Evolutionary conservation across 805 yeast species (phyloP).

Genomic region (Candida namnaoensis): DNA sequence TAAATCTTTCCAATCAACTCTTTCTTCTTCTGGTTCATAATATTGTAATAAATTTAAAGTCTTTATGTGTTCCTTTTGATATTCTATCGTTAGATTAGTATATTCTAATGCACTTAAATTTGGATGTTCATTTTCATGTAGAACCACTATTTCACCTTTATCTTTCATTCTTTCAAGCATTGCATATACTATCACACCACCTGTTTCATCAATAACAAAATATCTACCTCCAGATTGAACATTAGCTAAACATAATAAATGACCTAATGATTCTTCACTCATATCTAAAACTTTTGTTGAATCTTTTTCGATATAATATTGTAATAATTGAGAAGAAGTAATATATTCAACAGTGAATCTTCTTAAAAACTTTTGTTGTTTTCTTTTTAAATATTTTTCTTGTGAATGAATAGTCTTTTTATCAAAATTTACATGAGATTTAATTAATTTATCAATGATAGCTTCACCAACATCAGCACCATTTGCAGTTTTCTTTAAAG

Average conservation of each 20-base stretch:
- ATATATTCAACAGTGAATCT: constrained; percentile 76
- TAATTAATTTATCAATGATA: constrained; percentile 74
- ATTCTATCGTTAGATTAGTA: constrained; percentile 51
- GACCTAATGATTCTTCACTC: constrained; percentile 78
- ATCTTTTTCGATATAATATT: constrained; percentile 68
- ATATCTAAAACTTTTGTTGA: constrained; percentile 62
- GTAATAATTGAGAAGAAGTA: constrained; percentile 61
- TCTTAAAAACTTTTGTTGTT: constrained; percentile 84
- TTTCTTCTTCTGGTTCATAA: constrained; percentile 60
- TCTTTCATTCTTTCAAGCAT: constrained; percentile 84
- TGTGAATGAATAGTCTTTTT: constrained; percentile 86
- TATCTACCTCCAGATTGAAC: constrained; percentile 87
- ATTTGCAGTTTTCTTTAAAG: constrained; percentile 62
- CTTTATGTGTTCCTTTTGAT: constrained; percentile 47
- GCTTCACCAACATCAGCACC: constrained; percentile 57
- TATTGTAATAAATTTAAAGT: constrained; percentile 74
- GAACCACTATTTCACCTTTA: constrained; percentile 57
- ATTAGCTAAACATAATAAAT: constrained; percentile 70
- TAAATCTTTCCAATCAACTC: constrained; percentile 35
- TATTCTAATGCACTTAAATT: constrained; percentile 64
- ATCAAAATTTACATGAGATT: constrained; percentile 78
- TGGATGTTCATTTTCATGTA: constrained; percentile 92
- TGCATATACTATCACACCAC: constrained; percentile 80
- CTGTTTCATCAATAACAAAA: constrained; percentile 87
- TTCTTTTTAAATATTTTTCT: constrained; percentile 84